These are phyloP conservation scores for Jackrogersella multiformis DNA, from an alignment of 495 filamentous ascomycete genomes.

Conservation along the genomic window DNA sequence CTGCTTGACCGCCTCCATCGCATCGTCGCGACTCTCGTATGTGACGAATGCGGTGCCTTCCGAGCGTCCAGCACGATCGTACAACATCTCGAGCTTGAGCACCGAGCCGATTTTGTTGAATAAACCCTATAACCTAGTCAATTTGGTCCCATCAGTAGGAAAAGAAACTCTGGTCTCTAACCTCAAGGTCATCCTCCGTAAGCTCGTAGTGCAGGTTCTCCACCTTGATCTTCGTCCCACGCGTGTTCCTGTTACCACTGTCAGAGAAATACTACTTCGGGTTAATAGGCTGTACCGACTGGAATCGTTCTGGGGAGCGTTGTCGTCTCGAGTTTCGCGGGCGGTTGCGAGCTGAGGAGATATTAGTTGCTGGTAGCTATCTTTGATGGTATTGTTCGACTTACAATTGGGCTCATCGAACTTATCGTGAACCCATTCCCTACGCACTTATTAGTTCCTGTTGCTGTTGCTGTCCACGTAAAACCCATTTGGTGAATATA, in stretches of 20 bases:
- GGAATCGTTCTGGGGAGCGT: conserved; percentile 60
- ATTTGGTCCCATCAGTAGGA: not conserved
- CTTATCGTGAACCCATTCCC: conserved; percentile 92
- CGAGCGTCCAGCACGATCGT: conserved; percentile 91
- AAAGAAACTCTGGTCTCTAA: conserved; percentile 51
- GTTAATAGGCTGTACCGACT: conserved; percentile 52
- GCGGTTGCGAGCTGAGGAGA: conserved; percentile 52
- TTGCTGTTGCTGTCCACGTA: not conserved
- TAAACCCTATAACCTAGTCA: conserved; percentile 67
- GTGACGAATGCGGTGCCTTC: conserved; percentile 87
- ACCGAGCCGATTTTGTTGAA: conserved; percentile 82
- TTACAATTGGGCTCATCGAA: conserved; percentile 70
- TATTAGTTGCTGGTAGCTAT: conserved; percentile 43
- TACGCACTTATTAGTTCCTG: conserved; percentile 45
- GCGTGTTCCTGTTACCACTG: conserved; percentile 42
- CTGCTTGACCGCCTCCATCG: conserved; percentile 76
- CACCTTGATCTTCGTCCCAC: conserved; percentile 79
- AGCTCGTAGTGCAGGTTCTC: conserved; percentile 96
- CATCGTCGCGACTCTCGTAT: conserved; percentile 74
- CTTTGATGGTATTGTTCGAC: conserved; percentile 25
- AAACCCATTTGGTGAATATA: conserved; percentile 12
- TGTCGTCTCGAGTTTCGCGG: conserved; percentile 50
- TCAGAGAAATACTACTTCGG: conserved; percentile 21
- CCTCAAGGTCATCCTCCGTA: conserved; percentile 84
- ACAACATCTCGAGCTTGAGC: conserved; percentile 73